Percentiles rank a stretch among this genome's conserved stretches.
Evolutionary conservation across 2,329 filamentous ascomycete species (phyloP).

Genomic region (Pyrenophora graminea): DNA sequence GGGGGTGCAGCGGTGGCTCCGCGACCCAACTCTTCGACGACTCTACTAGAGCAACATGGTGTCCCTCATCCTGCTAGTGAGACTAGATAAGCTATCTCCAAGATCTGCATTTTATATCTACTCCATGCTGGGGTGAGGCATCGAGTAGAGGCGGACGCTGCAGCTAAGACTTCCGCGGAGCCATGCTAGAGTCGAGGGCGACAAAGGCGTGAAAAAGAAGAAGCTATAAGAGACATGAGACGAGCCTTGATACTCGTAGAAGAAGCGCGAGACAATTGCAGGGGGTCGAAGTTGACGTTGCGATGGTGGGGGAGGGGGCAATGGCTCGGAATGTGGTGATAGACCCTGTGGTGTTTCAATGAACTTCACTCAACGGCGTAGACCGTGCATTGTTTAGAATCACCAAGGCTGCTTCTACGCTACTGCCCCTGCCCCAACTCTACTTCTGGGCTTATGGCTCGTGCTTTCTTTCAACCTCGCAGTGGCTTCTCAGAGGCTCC

Average conservation of each 20-base stretch:
- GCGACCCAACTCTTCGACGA: too few species aligned
- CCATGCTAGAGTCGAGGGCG: neutral
- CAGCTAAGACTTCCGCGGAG: neutral
- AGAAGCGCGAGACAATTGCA: neutral
- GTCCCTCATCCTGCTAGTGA: too few species aligned
- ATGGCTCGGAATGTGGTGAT: conserved; percentile 3
- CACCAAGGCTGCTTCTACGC: neutral
- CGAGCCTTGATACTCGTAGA: neutral
- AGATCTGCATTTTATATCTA: neutral
- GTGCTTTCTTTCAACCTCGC: neutral
- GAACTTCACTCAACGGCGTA: conserved; percentile 4
- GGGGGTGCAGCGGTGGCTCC: too few species aligned
- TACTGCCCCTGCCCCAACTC: neutral
- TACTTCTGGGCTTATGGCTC: conserved; percentile 5
- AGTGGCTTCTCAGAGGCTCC: conserved; percentile 12
- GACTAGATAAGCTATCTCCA: too few species aligned
- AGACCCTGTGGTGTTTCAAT: conserved; percentile 9
- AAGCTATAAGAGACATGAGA: too few species aligned
- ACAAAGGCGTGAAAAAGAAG: neutral
- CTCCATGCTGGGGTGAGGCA: neutral
- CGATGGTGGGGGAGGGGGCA: conserved; percentile 9
- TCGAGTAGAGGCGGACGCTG: neutral
- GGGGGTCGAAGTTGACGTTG: neutral
- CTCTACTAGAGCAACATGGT: too few species aligned
- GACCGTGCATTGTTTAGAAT: conserved; percentile 5